Evolutionary conservation across 805 yeast genomes (phyloP).

Genomic region (Yarrowia sp.): DNA sequence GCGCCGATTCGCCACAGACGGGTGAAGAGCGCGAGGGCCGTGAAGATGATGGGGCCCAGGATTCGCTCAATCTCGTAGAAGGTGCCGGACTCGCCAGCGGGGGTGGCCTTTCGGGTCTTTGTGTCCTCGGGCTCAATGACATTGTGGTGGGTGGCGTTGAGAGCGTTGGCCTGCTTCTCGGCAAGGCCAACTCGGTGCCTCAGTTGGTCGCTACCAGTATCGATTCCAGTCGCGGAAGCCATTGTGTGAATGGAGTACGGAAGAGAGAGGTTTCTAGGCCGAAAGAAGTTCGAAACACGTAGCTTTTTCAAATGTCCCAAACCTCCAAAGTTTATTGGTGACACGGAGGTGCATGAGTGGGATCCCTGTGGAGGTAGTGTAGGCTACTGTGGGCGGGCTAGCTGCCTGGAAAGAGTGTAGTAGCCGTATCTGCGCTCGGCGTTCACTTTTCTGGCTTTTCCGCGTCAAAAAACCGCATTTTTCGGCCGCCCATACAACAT

Average conservation of each 20-base stretch:
- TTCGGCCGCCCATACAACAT: not conserved
- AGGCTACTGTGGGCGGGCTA: no score
- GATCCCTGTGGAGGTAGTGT: no score
- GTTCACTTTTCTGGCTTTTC: no score
- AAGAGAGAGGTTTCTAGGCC: not conserved
- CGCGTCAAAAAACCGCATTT: no score
- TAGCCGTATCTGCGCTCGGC: no score
- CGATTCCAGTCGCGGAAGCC: slow-evolving; percentile 27
- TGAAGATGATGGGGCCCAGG: slow-evolving; percentile 33
- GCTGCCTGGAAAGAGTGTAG: no score
- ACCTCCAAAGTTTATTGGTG: not conserved
- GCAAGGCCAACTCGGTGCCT: slow-evolving; percentile 21
- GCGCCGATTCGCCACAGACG: slow-evolving; percentile 64
- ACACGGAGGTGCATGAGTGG: not conserved
- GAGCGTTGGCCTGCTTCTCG: slow-evolving; percentile 13
- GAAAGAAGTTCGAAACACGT: slow-evolving; percentile 1
- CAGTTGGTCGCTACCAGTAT: slow-evolving; percentile 23
- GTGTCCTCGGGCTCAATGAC: slow-evolving; percentile 13
- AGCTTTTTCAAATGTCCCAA: slow-evolving; percentile 26
- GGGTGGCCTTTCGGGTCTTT: not conserved
- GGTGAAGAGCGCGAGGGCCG: slow-evolving; percentile 57
- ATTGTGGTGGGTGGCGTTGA: slow-evolving; percentile 1
- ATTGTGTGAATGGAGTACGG: not conserved
- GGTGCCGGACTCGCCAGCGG: not conserved
- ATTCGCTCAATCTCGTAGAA: slow-evolving; percentile 24